phyloP scores from a whole-genome alignment of 352 stramenopile genomes.

The Phytophthora colocasiae region DNA sequence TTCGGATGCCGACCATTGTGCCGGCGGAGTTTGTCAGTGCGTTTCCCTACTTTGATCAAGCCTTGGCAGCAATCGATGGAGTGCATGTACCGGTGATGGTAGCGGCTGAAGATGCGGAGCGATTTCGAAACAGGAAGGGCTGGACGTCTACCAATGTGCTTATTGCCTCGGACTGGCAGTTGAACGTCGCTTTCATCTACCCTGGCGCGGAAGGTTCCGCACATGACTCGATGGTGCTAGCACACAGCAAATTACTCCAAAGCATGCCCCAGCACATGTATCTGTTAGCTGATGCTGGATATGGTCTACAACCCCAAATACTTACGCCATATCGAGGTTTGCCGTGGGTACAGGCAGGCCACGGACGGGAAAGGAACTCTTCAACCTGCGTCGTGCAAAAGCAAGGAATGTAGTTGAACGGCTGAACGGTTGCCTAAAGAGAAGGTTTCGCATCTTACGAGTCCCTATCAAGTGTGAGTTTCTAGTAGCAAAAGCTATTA shows the following conservation, averaged over 20 bases:
- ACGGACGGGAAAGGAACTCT: constrained; percentile 7
- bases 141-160: not conserved
- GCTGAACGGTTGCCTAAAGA: constrained; percentile 5
- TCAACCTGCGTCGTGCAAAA: constrained; percentile 10
- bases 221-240: constrained; percentile 15
- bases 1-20: not conserved
- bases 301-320: constrained; percentile 6
- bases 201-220: constrained; percentile 6
- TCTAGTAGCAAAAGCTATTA: not conserved
- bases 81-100: constrained; percentile 8
- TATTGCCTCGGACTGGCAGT: no score
- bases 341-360: not conserved
- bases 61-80: constrained; percentile 10
- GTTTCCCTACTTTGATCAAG: constrained; percentile 14
- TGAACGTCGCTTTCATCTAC: no score
- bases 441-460: constrained; percentile 6
- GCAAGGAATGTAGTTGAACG: constrained; percentile 12
- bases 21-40: not conserved
- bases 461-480: constrained; percentile 10
- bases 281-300: constrained; percentile 8
- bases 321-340: not conserved
- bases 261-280: not conserved
- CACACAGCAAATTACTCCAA: constrained; percentile 3
- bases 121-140: not conserved
- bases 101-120: not conserved